Conservation (phyloP, 2,329 filamentous ascomycete species). For the Claviceps sp. region DNA sequence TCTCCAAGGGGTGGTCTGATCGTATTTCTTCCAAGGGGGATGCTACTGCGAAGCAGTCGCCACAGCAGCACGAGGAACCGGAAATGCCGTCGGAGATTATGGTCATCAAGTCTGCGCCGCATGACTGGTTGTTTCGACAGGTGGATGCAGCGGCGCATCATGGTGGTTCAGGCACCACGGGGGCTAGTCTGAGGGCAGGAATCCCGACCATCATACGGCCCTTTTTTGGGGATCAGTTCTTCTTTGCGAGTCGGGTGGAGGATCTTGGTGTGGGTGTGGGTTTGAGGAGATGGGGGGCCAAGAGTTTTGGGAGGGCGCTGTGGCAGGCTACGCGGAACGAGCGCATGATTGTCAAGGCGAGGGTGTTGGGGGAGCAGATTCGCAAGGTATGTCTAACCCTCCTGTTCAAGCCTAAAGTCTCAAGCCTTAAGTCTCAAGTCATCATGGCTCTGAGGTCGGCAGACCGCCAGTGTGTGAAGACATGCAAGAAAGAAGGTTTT, state of each 20-base stretch:
- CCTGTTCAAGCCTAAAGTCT: too few relatives aligned
- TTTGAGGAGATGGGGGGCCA: constrained; percentile 80
- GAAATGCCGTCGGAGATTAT: constrained; percentile 70
- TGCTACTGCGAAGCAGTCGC: constrained; percentile 5
- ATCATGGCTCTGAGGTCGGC: too few relatives aligned
- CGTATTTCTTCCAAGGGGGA: constrained; percentile 42
- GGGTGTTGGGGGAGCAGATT: constrained; percentile 71
- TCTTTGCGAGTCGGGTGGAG: constrained; percentile 81
- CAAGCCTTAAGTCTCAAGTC: too few relatives aligned
- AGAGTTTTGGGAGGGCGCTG: constrained; percentile 68
- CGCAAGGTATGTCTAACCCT: constrained; percentile 48
- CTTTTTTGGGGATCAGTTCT: constrained; percentile 97
- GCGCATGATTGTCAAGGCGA: constrained; percentile 81
- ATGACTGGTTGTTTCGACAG: constrained; percentile 92
- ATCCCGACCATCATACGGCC: constrained; percentile 90
- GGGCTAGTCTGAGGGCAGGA: constrained; percentile 79
- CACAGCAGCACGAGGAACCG: constrained; percentile 34
- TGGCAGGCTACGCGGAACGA: constrained; percentile 87
- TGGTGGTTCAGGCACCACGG: constrained; percentile 87
- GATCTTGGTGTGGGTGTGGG: constrained; percentile 87
- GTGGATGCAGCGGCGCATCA: constrained; percentile 93
- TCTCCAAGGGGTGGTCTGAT: constrained; percentile 96
- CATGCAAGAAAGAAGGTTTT: too few relatives aligned
- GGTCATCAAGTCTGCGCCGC: constrained; percentile 79
- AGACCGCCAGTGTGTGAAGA: too few relatives aligned